Conservation (phyloP, 1,284 basidiomycete species). For the Trametes polyzona region DNA sequence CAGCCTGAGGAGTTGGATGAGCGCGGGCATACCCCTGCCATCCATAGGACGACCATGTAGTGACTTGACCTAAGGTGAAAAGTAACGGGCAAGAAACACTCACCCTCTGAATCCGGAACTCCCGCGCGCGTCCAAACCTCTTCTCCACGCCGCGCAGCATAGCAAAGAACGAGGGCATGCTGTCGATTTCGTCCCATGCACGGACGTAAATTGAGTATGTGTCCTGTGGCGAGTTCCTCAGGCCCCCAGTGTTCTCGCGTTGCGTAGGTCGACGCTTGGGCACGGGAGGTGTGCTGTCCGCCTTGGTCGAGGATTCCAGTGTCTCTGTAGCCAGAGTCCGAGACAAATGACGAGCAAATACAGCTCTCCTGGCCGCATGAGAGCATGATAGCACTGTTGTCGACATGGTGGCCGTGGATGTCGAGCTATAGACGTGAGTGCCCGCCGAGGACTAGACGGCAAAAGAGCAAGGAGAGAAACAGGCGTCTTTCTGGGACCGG, state of each 20-base stretch:
- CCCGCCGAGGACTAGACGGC: neutral
- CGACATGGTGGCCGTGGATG: neutral
- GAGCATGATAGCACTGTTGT: neutral
- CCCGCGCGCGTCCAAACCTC: conserved; percentile 55
- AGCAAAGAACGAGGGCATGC: conserved; percentile 51
- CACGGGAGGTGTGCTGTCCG: neutral
- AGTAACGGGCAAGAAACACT: conserved; percentile 27
- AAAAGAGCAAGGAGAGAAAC: too few relatives aligned
- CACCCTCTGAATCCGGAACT: conserved; percentile 53
- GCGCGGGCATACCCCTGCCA: too few relatives aligned
- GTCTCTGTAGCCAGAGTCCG: conserved; percentile 6
- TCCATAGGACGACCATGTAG: too few relatives aligned
- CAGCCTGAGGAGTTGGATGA: too few relatives aligned
- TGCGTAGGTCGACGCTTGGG: neutral
- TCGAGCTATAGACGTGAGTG: neutral
- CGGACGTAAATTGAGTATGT: conserved; percentile 39
- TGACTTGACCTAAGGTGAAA: too few relatives aligned
- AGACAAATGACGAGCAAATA: neutral
- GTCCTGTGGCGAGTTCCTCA: neutral
- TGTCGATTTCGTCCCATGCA: conserved; percentile 42
- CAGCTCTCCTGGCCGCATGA: neutral
- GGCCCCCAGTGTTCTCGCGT: neutral
- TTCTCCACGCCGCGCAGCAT: conserved; percentile 58
- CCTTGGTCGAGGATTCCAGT: neutral
- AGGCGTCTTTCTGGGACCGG: too few relatives aligned